Conservation (phyloP, 495 filamentous ascomycete species). For the Elasticomyces elasticus region DNA sequence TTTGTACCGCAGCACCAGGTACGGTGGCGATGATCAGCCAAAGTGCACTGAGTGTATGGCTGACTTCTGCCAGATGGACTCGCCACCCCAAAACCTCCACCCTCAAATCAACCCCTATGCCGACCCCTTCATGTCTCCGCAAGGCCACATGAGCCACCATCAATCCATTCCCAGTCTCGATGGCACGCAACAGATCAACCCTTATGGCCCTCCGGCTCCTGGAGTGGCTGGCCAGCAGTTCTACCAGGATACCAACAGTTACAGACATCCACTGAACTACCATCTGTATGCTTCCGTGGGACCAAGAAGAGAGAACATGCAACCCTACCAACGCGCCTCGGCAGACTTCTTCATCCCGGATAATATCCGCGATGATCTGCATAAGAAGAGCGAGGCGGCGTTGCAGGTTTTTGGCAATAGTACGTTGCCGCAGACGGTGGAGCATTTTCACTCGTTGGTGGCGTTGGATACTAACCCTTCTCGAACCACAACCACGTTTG, state of each 20-base stretch:
- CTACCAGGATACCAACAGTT: constrained; percentile 43
- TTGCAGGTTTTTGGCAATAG: constrained; percentile 75
- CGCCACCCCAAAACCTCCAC: constrained; percentile 5
- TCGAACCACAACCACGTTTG: constrained; percentile 66
- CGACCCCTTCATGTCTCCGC: constrained; percentile 26
- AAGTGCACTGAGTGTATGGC: neutral
- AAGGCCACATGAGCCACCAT: constrained; percentile 1
- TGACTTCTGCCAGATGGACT: constrained; percentile 6
- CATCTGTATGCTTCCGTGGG: constrained; percentile 86
- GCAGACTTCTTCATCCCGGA: constrained; percentile 88
- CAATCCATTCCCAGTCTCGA: constrained; percentile 36
- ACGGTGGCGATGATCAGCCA: neutral
- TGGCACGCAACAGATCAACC: constrained; percentile 45
- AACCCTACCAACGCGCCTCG: constrained; percentile 70
- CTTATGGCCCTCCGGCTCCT: constrained; percentile 53
- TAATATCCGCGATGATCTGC: constrained; percentile 72
- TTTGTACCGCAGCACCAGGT: constrained; percentile 20
- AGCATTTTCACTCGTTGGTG: constrained; percentile 82
- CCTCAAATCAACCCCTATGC: constrained; percentile 21
- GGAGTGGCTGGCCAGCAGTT: constrained; percentile 44
- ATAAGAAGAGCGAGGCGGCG: constrained; percentile 77
- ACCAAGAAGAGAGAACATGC: constrained; percentile 65
- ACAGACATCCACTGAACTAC: constrained; percentile 73
- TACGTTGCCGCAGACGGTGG: constrained; percentile 60
- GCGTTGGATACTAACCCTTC: constrained; percentile 75